Conservation (phyloP, 2,329 filamentous ascomycete genomes). For the Mariannaea elegans region DNA sequence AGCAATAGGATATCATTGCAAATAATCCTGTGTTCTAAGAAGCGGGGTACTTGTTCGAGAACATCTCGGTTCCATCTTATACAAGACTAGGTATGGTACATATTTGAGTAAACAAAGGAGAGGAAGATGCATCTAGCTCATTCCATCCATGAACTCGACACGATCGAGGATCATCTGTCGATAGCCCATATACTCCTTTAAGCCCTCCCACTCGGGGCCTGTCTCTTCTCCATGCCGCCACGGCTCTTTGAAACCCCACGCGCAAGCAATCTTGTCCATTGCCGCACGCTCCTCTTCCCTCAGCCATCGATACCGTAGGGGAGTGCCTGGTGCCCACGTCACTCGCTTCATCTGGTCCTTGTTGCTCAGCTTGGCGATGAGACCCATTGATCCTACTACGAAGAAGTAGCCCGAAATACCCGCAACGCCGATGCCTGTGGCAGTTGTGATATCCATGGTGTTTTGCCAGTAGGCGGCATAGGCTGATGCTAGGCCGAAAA, state of each 20-base stretch:
- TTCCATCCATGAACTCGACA: slow-evolving; percentile 90
- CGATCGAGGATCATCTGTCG: slow-evolving; percentile 91
- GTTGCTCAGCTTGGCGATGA: slow-evolving; percentile 84
- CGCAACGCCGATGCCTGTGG: slow-evolving; percentile 80
- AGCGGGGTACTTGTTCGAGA: not conserved
- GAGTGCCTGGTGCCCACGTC: slow-evolving; percentile 86
- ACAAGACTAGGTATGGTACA: slow-evolving; percentile 32
- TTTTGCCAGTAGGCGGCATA: slow-evolving; percentile 59
- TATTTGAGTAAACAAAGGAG: slow-evolving; percentile 9
- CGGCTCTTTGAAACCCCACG: slow-evolving; percentile 90
- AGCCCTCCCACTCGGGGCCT: slow-evolving; percentile 85
- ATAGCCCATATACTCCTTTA: slow-evolving; percentile 83
- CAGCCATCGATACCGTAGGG: slow-evolving; percentile 83
- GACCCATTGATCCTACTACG: slow-evolving; percentile 81
- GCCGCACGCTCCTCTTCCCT: slow-evolving; percentile 90
- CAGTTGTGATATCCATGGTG: slow-evolving; percentile 79
- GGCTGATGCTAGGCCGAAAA: slow-evolving; percentile 73
- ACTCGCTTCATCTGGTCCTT: slow-evolving; percentile 97
- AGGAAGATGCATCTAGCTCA: slow-evolving; percentile 59
- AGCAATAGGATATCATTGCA: not conserved
- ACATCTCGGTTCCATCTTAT: slow-evolving; percentile 17
- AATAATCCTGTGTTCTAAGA: not conserved
- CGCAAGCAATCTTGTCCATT: slow-evolving; percentile 83
- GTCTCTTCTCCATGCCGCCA: slow-evolving; percentile 88
- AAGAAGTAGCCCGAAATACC: slow-evolving; percentile 86